Percentiles rank a stretch among this genome's conserved stretches.
phyloP scores from a whole-genome alignment of 495 filamentous ascomycete species.

The Penicillium dipodomyicola region DNA sequence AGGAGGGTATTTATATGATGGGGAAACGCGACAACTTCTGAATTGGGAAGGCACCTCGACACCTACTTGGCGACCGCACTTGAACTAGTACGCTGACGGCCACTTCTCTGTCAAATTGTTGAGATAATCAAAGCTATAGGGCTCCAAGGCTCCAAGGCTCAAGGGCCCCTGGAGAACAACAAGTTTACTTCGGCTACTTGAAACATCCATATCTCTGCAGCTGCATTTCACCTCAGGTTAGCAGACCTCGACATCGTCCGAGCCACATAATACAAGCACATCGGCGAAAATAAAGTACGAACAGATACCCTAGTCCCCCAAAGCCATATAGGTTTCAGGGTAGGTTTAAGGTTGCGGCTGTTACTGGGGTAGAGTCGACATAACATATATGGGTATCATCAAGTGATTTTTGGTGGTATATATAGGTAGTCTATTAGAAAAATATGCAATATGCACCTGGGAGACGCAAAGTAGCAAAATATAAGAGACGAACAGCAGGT shows the following conservation, averaged over 20 bases:
- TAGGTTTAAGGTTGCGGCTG: conserved; percentile 16
- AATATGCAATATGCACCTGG: not conserved
- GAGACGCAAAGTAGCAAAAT: not conserved
- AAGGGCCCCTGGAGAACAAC: no score
- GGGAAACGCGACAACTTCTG: not conserved
- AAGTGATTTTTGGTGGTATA: not conserved
- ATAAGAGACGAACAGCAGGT: not conserved
- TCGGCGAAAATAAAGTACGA: no score
- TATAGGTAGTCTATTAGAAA: not conserved
- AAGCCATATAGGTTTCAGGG: conserved; percentile 11
- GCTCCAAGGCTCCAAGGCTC: no score
- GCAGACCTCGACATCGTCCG: no score
- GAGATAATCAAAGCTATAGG: no score
- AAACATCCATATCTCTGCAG: no score
- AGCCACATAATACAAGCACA: no score
- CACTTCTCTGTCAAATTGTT: no score
- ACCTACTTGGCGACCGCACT: not conserved
- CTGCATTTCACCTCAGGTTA: no score
- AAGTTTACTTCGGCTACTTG: no score
- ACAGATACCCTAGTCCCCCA: no score
- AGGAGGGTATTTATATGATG: not conserved
- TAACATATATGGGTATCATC: not conserved
- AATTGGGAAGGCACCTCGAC: not conserved
- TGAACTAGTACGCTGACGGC: not conserved
- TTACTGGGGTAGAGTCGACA: conserved; percentile 25